These are phyloP conservation scores for Gossypium trilobum DNA, from an alignment of 441 rosid genomes.

Conservation along the genomic window DNA sequence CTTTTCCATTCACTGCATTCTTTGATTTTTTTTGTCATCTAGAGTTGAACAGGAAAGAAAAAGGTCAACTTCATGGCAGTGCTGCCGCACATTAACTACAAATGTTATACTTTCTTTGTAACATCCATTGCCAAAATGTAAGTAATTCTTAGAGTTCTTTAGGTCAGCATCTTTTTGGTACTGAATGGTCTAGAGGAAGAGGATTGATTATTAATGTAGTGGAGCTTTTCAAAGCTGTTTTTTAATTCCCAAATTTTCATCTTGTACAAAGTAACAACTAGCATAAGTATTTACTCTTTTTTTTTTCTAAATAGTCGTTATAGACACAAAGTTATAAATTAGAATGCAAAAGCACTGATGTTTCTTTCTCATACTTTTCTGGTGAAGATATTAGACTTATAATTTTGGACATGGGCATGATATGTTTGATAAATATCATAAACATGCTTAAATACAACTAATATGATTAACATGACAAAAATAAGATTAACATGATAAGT, in stretches of 20 bases:
- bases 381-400: too few species aligned
- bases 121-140: not conserved
- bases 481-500: too few species aligned
- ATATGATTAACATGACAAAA: too few species aligned
- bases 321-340: too few species aligned
- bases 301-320: not conserved
- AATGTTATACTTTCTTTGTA: conserved; percentile 10
- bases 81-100: conserved; percentile 3
- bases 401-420: too few species aligned
- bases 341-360: too few species aligned
- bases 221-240: conserved; percentile 1
- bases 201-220: not conserved
- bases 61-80: conserved; percentile 15
- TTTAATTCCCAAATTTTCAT: conserved; percentile 8
- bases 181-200: conserved; percentile 13
- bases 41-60: not conserved
- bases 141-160: conserved; percentile 18
- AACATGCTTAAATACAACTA: too few species aligned
- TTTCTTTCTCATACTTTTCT: too few species aligned
- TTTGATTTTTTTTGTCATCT: not conserved
- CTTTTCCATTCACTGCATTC: not conserved
- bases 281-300: not conserved
- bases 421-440: too few species aligned
- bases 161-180: conserved; percentile 3
- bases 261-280: conserved; percentile 16